These are phyloP conservation scores for Aphanocladium album DNA, from an alignment of 2,329 filamentous ascomycete genomes.

Conservation along the genomic window DNA sequence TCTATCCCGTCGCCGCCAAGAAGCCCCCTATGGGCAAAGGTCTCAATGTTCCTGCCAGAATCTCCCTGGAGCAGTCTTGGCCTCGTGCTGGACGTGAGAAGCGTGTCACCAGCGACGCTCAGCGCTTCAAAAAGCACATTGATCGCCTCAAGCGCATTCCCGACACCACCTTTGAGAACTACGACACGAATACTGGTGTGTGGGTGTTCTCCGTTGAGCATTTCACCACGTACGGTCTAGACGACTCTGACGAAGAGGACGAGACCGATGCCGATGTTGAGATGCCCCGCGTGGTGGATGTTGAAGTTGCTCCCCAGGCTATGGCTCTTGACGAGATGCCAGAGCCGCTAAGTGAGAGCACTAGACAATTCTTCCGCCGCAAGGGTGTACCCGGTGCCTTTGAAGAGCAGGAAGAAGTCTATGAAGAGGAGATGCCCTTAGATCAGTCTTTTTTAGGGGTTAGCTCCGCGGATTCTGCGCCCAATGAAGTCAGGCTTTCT, in stretches of 20 bases:
- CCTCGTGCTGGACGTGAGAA: constrained; percentile 62
- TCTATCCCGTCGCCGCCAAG: constrained; percentile 70
- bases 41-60: constrained; percentile 83
- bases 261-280: constrained; percentile 44
- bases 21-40: constrained; percentile 85
- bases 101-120: constrained; percentile 49
- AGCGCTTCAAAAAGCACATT: constrained; percentile 74
- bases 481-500: constrained; percentile 54
- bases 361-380: constrained; percentile 50
- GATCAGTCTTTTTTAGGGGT: constrained; percentile 86
- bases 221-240: constrained; percentile 90
- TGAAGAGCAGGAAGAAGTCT: constrained; percentile 53
- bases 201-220: constrained; percentile 96
- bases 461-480: constrained; percentile 79
- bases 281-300: constrained; percentile 23
- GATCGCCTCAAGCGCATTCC: constrained; percentile 72
- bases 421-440: constrained; percentile 51
- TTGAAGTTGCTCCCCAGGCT: constrained; percentile 27
- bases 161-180: constrained; percentile 77
- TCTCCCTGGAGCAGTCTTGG: constrained; percentile 90
- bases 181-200: constrained; percentile 71
- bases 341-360: constrained; percentile 42
- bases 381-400: constrained; percentile 73
- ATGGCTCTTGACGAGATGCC: constrained; percentile 19
- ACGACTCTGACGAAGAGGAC: constrained; percentile 62